Base-by-base conservation (phyloP, 2,329 filamentous ascomycete species). In the Atkinsonella texensis region DNA sequence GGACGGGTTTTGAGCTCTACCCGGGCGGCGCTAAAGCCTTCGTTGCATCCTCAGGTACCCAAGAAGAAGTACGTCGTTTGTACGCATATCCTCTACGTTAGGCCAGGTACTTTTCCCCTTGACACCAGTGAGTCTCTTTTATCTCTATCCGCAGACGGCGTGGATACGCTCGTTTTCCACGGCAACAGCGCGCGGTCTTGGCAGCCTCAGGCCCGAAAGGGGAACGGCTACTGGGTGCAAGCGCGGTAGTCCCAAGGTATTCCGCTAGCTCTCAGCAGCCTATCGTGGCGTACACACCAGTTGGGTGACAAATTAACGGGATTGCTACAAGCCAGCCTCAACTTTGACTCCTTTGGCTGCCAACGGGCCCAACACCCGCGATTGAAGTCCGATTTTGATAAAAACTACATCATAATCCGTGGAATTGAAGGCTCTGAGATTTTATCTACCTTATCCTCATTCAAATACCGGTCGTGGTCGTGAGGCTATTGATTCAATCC, bases 1-100 rank as follows among this genome's bases (percentile, higher is more conserved):
- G 67, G 67, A 67, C 67, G 68, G 66, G 74, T 74, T 74, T 62
- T 59, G 68, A 70, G 73, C 74, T 76, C 72, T 75, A 76, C 68
- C 74, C 74, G 74, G 63, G 63, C 59, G 57, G 54, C 59, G 58
- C 65, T 63, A 62, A 60, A 52, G 56, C 55, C 44, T 42, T 45
- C 38, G 32, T 57, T 54, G 58, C 28, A 52, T 54, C 53, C 50
- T 54, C 49, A 54, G 49, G 52, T 49, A 51, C 46, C 20, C 39
- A 51, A 17, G 31, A 33, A 17, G 35, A 38, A 38, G 45, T 49
- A 41, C 44, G 13, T 23, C 0, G 18, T 10, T 6, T 4, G 42
- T 8, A 2, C 28, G 28, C 23, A 12, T 2, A 7, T 10, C 12
- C 23, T 42, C 20, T 12, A 53, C 52, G 50, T 41, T 52, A 12